These are phyloP conservation scores for Lolium multiflorum DNA, from an alignment of 176 grass and related monocot species.

Conservation along the genomic window DNA sequence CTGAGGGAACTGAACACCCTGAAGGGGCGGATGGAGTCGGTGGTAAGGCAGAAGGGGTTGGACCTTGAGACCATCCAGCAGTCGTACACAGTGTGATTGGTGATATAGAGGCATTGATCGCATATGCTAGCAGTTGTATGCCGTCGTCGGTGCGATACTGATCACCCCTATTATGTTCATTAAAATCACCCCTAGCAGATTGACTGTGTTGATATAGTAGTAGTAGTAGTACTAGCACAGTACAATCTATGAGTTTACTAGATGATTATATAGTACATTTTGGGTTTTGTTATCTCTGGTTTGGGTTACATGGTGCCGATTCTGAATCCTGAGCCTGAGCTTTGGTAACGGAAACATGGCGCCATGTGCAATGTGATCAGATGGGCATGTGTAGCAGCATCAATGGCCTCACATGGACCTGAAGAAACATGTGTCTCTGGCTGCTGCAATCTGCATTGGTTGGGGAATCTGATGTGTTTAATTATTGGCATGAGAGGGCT, in stretches of 20 bases:
- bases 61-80: constrained; percentile 82
- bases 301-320: neutral
- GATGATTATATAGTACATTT: constrained; percentile 40
- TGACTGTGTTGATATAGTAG: constrained; percentile 24
- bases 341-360: neutral
- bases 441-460: constrained; percentile 5
- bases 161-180: constrained; percentile 21
- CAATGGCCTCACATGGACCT: constrained; percentile 34
- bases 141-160: constrained; percentile 19
- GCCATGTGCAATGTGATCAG: constrained; percentile 35
- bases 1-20: constrained; percentile 72
- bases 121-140: constrained; percentile 13
- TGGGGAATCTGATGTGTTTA: constrained; percentile 9
- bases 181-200: constrained; percentile 46
- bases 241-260: neutral
- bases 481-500: neutral
- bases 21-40: constrained; percentile 78
- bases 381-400: constrained; percentile 5
- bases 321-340: neutral
- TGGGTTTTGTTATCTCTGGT: constrained; percentile 4
- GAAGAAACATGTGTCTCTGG: neutral
- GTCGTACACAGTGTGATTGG: constrained; percentile 73
- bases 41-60: constrained; percentile 75
- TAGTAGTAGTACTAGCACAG: neutral
- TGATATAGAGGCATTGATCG: constrained; percentile 21